These are phyloP conservation scores for Dillenia suffruticosa DNA, from an alignment of 164 flowering plant species.

Conservation along the genomic window DNA sequence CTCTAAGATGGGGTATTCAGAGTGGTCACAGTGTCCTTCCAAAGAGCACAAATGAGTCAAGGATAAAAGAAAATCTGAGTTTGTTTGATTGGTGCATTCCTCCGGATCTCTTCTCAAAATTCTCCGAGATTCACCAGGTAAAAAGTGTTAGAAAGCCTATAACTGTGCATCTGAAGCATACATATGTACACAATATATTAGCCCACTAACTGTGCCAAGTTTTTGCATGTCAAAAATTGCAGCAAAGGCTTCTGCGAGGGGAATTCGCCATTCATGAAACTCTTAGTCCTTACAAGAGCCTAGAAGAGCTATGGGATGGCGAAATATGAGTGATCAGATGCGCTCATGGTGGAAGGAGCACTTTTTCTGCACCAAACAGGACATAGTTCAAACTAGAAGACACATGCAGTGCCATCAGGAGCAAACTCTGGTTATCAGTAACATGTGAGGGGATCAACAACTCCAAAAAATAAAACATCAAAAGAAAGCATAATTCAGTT, in stretches of 20 bases:
- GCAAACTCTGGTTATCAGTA: no score
- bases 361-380: neutral
- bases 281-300: constrained; percentile 45
- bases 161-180: neutral
- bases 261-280: constrained; percentile 43
- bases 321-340: constrained; percentile 32
- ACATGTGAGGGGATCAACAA: no score
- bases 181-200: neutral
- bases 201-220: neutral
- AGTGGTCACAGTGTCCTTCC: constrained; percentile 72
- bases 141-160: neutral
- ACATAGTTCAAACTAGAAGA: neutral
- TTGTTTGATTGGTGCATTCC: constrained; percentile 68
- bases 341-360: neutral
- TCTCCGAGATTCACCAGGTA: constrained; percentile 55
- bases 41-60: constrained; percentile 50
- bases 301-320: constrained; percentile 64
- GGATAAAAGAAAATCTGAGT: constrained; percentile 57
- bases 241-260: constrained; percentile 60
- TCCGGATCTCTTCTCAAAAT: constrained; percentile 39
- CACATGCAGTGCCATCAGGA: no score
- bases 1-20: constrained; percentile 81
- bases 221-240: constrained; percentile 14
- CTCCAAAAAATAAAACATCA: no score
- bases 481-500: no score